Conservation (phyloP, 495 filamentous ascomycete genomes). For the Geopyxis carbonaria region DNA sequence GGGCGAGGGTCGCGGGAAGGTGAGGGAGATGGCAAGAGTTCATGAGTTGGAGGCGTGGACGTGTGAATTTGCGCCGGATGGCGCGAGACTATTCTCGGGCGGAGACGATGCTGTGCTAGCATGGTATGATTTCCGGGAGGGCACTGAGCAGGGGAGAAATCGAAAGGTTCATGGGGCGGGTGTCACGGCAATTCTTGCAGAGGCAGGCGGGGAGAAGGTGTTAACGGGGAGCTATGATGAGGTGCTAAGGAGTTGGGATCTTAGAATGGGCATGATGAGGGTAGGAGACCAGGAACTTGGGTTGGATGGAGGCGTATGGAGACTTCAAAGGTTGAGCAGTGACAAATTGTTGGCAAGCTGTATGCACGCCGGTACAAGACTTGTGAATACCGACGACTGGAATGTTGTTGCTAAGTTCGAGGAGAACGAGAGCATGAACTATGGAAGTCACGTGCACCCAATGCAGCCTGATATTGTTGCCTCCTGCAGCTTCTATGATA, state of each 20-base stretch:
- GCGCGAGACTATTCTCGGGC: slow-evolving; percentile 40
- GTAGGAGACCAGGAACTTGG: slow-evolving; percentile 45
- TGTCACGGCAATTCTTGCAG: slow-evolving; percentile 70
- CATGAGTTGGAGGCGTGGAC: slow-evolving; percentile 53
- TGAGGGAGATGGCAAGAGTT: slow-evolving; percentile 9
- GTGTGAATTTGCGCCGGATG: slow-evolving; percentile 34
- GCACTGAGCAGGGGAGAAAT: slow-evolving; percentile 26
- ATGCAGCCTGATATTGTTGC: slow-evolving; percentile 14
- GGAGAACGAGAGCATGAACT: slow-evolving; percentile 91
- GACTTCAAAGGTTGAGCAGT: slow-evolving; percentile 45
- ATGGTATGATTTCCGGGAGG: slow-evolving; percentile 16
- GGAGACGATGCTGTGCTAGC: slow-evolving; percentile 42
- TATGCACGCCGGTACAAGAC: slow-evolving; percentile 70
- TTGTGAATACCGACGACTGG: slow-evolving; percentile 46
- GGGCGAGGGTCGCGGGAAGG: background rate
- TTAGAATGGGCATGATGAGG: slow-evolving; percentile 24
- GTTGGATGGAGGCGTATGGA: slow-evolving; percentile 82
- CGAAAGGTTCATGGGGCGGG: slow-evolving; percentile 52
- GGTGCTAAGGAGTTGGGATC: slow-evolving; percentile 48
- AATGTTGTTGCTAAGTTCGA: slow-evolving; percentile 56
- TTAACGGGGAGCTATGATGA: slow-evolving; percentile 93
- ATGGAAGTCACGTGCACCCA: slow-evolving; percentile 61
- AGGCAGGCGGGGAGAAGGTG: slow-evolving; percentile 35
- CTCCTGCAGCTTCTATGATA: slow-evolving; percentile 25
- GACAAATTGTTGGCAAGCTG: slow-evolving; percentile 59